Evolutionary conservation across 805 yeast species (phyloP), one percentile per base, ranked within the genome.

Genomic region (Kluyveromyces nonfermentans): DNA sequence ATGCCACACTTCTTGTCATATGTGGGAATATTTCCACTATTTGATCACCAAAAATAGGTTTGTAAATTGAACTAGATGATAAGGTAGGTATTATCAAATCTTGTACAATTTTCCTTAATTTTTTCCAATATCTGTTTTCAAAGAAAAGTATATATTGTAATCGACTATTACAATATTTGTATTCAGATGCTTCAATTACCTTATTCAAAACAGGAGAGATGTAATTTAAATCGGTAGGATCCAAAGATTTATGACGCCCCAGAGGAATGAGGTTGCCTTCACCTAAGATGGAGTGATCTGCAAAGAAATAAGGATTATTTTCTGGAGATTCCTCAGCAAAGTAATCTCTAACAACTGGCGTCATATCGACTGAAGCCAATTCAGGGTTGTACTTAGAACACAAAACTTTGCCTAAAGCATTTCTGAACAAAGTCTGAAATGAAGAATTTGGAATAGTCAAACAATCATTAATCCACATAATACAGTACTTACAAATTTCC

Each of bases 81-180:
- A 82, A 57, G 0, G 78, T 68, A 0, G 87, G 79, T 8, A 81
- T 64, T 3, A 82, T 49, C 1, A 77, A 56, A 21, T 69, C 64
- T 39, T 74, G 72, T 15, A 84, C 43, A 7, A 58, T 57, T 36
- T 67, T 69, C 55, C 93, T 70, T 7, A 73, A 53, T 4, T 53
- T 50, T 45, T 80, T 78, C 64, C 78, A 69, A 30, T 73, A 72
- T 50, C 93, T 68, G 33, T 75, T 68, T 47, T 83, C 85, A 46
- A 81, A 74, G 46, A 69, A 71, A 32, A 82, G 60, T 18, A 84
- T 52, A 51, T 67, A 70, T 55, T 82, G 88, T 10, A 83, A 54
- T 51, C 85, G 69, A 14, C 85, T 70, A 7, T 62, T 61, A 14
- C 50, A 41, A 25, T 60, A 54, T 30, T 50, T 49, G 22, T 43